phyloP scores from a whole-genome alignment of 2,329 filamentous ascomycete species.

The Talaromyces sp. region DNA sequence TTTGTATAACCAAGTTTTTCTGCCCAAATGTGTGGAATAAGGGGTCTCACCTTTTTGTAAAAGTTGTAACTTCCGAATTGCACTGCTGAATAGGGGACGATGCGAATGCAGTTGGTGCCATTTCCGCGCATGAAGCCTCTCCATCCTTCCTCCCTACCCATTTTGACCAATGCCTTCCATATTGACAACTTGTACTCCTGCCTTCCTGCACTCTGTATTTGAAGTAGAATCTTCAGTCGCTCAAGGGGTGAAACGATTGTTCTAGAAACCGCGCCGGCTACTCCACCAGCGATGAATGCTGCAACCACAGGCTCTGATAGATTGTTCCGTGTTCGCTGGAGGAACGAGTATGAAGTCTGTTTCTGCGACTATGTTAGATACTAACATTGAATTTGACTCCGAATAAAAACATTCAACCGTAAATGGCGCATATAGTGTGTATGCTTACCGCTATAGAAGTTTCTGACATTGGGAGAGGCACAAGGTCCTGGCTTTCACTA shows the following conservation, averaged over 20 bases:
- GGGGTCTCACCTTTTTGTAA: conserved; percentile 70
- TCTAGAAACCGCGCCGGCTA: conserved; percentile 93
- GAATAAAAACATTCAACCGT: background rate
- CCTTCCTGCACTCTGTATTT: conserved; percentile 84
- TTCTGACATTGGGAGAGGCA: conserved; percentile 1
- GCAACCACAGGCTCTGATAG: conserved; percentile 80
- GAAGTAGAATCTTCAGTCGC: conserved; percentile 94
- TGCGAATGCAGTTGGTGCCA: conserved; percentile 96
- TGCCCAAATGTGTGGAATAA: background rate
- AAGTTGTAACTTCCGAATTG: conserved; percentile 98
- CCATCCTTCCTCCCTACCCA: conserved; percentile 97
- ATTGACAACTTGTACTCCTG: conserved; percentile 93
- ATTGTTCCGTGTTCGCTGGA: conserved; percentile 23
- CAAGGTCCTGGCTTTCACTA: conserved; percentile 15
- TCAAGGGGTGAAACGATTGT: conserved; percentile 96
- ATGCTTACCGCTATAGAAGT: conserved; percentile 6
- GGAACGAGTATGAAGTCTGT: conserved; percentile 13
- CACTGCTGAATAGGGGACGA: conserved; percentile 95
- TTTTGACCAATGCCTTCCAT: conserved; percentile 81
- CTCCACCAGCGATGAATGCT: conserved; percentile 88
- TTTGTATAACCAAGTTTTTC: background rate
- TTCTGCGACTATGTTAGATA: conserved; percentile 3
- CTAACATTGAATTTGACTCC: background rate
- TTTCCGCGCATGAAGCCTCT: conserved; percentile 96
- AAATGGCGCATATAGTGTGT: background rate